Percentiles rank a stretch among this genome's conserved stretches.
phyloP scores from a whole-genome alignment of 2,329 filamentous ascomycete species.

The Whalleya microplaca region DNA sequence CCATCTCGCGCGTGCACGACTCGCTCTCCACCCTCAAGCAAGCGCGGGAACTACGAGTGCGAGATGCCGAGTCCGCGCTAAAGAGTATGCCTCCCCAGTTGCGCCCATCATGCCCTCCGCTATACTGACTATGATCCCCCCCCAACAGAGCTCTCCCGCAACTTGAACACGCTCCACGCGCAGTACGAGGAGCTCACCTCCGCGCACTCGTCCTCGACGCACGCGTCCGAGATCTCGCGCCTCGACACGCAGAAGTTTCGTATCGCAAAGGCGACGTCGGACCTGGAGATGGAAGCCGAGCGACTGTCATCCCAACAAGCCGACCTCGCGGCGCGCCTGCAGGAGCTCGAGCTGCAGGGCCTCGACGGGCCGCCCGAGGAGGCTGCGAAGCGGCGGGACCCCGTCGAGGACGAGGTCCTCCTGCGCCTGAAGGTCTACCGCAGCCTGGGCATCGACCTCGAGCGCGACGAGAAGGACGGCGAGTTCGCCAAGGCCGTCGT shows the following conservation, averaged over 20 bases:
- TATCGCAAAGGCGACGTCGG: slow-evolving; percentile 86
- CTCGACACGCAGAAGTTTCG: slow-evolving; percentile 95
- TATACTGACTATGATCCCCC: slow-evolving; percentile 30
- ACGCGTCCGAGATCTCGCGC: slow-evolving; percentile 81
- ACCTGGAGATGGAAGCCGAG: slow-evolving; percentile 94
- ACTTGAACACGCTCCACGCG: slow-evolving; percentile 72
- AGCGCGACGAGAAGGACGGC: slow-evolving; percentile 72
- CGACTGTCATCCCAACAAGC: slow-evolving; percentile 79
- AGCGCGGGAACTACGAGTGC: slow-evolving; percentile 77
- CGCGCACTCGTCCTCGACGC: slow-evolving; percentile 75
- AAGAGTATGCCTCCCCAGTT: slow-evolving; percentile 50
- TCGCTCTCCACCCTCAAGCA: slow-evolving; percentile 82
- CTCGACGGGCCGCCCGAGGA: slow-evolving; percentile 66
- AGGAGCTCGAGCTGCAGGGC: slow-evolving; percentile 85
- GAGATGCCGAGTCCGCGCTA: slow-evolving; percentile 68
- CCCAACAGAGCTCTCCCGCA: slow-evolving; percentile 66
- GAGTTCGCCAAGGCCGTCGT: slow-evolving; percentile 87
- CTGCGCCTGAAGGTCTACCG: slow-evolving; percentile 90
- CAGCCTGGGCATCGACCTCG: slow-evolving; percentile 86
- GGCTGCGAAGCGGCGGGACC: slow-evolving; percentile 41
- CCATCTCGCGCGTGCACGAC: slow-evolving; percentile 81
- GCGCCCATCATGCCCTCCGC: background rate
- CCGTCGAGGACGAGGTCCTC: slow-evolving; percentile 66
- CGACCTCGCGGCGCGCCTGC: slow-evolving; percentile 73
- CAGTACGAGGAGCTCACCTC: slow-evolving; percentile 78